Base-by-base conservation (phyloP, 2,329 filamentous ascomycete genomes). In the Fusarium keratoplasticum region DNA sequence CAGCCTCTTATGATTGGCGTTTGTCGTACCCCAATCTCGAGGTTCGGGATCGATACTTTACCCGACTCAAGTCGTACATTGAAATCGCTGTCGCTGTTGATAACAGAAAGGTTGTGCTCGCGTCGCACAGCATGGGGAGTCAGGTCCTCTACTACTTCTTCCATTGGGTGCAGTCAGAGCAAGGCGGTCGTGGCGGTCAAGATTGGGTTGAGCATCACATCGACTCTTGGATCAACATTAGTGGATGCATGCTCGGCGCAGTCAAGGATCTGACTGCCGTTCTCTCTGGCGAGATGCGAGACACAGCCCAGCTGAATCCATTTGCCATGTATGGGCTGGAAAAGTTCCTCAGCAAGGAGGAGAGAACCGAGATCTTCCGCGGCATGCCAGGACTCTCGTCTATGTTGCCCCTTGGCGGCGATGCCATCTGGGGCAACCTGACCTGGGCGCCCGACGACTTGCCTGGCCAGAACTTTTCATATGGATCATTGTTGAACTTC, bases 211-310 rank as follows among this genome's bases (percentile, higher is more conserved):
- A 99, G 68, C 89, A 89, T 20, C 89, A 98, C 80, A 87, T 99
- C 61, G 96, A 97, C 75, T 93, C 94, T 4, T 99, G 97, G 95
- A 97, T 99, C 86, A 99, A 99, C 81, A 95, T 99, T 78, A 96
- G 94, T 75, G 96, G 96, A 7, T 99, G 96, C 83, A 98, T 99
- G 96, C 91, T 99, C 7, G 96, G 96, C 16, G 95, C 96, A 2
- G 87, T 95, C 67, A 99, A 99, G 84, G 96, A 94, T 67, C 85
- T 98, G 38, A 94, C 96, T 0, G 96, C 96, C 0, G 90, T 98
- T 0, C 87, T 99, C 2, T 98, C 95, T 0, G 96, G 96, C 33
- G 96, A 99, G 83, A 99, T 99, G 96, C 95, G 96, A 75, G 96
- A 99, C 80, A 99, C 96, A 0, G 96, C 96, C 1, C 96, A 98